Conservation (phyloP, 2,329 filamentous ascomycete genomes). For the Xylaria sp. region DNA sequence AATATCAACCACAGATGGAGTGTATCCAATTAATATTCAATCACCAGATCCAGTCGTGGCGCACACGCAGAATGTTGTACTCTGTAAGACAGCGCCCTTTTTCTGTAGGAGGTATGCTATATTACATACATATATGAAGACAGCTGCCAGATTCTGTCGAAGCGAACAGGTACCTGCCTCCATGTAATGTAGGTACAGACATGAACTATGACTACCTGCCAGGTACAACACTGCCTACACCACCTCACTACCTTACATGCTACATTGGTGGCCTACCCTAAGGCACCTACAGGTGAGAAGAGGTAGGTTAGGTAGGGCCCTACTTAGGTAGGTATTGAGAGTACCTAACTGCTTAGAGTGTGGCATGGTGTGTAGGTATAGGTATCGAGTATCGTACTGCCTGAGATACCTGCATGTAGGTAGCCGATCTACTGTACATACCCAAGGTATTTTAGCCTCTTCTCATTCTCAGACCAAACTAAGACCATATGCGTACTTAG, state of each 20-base stretch:
- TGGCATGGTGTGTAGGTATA: too few species aligned
- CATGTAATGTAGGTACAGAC: slow-evolving; percentile 13
- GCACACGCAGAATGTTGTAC: slow-evolving; percentile 27
- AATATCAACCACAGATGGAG: not conserved
- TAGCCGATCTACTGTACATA: not conserved
- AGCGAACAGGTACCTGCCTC: slow-evolving; percentile 5
- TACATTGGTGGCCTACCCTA: too few species aligned
- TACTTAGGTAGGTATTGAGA: not conserved
- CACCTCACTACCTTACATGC: too few species aligned
- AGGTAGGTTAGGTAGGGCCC: not conserved
- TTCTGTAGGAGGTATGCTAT: slow-evolving; percentile 3
- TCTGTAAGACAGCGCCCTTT: slow-evolving; percentile 31
- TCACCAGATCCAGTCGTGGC: slow-evolving; percentile 20
- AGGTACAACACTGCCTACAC: not conserved
- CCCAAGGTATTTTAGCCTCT: slow-evolving; percentile 27
- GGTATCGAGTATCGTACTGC: not conserved
- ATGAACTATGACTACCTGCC: not conserved
- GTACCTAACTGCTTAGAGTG: not conserved
- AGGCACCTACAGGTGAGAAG: too few species aligned
- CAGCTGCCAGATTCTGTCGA: slow-evolving; percentile 15
- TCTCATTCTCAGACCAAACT: slow-evolving; percentile 17
- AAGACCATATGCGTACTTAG: slow-evolving; percentile 3
- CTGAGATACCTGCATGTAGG: not conserved
- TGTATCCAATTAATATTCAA: slow-evolving; percentile 15
- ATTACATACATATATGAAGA: slow-evolving; percentile 13